phyloP scores from a whole-genome alignment of 2,329 filamentous ascomycete genomes.

The Botrytis hyacinthi region DNA sequence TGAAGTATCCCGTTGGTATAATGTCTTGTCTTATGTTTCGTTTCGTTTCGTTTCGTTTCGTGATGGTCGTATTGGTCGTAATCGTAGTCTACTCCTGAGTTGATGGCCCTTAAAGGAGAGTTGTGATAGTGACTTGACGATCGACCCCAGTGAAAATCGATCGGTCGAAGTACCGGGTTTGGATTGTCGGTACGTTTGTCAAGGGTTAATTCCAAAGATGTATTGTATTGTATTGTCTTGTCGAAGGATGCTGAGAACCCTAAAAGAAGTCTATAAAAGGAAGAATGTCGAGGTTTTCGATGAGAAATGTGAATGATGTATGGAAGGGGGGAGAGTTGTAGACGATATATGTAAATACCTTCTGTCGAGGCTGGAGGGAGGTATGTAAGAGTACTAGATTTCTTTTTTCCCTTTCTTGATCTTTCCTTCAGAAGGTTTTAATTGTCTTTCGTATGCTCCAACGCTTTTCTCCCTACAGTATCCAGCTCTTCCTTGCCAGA shows the following conservation, averaged over 20 bases:
- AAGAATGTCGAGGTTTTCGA: conserved; percentile 16
- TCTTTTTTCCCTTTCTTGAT: not conserved
- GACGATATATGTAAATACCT: conserved; percentile 13
- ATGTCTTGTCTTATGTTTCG: conserved; percentile 1
- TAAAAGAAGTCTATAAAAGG: conserved; percentile 13
- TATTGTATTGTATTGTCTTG: not conserved
- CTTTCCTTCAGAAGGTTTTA: conserved; percentile 12
- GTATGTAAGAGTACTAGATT: conserved; percentile 17
- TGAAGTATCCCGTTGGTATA: not conserved
- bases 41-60: not conserved
- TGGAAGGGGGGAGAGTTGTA: not conserved
- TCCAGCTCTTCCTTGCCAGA: conserved; percentile 18
- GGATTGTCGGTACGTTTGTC: not conserved
- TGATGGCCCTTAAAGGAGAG: not conserved
- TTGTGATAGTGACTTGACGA: conserved; percentile 2
- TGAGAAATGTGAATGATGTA: conserved; percentile 14
- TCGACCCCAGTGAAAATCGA: conserved; percentile 14
- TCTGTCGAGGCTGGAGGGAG: conserved; percentile 10
- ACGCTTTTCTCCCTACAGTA: conserved; percentile 14
- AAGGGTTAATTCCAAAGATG: conserved; percentile 6
- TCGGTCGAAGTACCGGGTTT: conserved; percentile 4
- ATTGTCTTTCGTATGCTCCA: conserved; percentile 20
- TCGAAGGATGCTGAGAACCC: conserved; percentile 2
- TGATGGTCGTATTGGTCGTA: not conserved
- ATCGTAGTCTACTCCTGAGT: not conserved